Evolutionary conservation across 345 rosid species (phyloP).

Genomic region (Eucalyptus decipiens): DNA sequence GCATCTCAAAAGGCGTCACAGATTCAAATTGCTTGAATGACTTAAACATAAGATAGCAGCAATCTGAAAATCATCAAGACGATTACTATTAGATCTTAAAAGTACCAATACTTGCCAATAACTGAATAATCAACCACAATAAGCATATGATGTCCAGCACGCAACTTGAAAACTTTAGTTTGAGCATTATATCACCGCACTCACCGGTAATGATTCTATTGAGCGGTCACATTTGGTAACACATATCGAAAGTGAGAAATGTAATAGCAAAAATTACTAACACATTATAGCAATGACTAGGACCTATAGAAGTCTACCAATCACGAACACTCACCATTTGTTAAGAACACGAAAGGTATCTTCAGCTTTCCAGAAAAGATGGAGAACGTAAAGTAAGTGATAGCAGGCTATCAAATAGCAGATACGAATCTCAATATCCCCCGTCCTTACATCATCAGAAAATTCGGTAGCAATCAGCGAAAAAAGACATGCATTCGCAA

Average conservation of each 20-base stretch:
- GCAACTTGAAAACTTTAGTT: background rate
- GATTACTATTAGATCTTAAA: background rate
- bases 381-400: background rate
- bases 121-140: background rate
- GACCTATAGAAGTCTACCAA: no score
- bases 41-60: background rate
- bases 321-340: conserved; percentile 40
- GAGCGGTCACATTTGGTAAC: background rate
- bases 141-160: background rate
- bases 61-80: background rate
- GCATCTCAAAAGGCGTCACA: background rate
- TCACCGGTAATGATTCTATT: background rate
- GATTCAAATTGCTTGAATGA: background rate
- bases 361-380: conserved; percentile 37
- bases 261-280: background rate
- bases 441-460: background rate
- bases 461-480: background rate
- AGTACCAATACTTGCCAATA: background rate
- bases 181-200: background rate
- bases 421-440: background rate
- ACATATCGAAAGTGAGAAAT: background rate
- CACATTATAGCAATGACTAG: background rate
- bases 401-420: background rate
- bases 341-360: conserved; percentile 69
- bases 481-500: background rate